A percentile compares a stretch with the other conserved stretches of the same genome.
These are phyloP conservation scores for Vickermania ingenoplastis DNA, from an alignment of 208 protist genomes.

Conservation along the genomic window DNA sequence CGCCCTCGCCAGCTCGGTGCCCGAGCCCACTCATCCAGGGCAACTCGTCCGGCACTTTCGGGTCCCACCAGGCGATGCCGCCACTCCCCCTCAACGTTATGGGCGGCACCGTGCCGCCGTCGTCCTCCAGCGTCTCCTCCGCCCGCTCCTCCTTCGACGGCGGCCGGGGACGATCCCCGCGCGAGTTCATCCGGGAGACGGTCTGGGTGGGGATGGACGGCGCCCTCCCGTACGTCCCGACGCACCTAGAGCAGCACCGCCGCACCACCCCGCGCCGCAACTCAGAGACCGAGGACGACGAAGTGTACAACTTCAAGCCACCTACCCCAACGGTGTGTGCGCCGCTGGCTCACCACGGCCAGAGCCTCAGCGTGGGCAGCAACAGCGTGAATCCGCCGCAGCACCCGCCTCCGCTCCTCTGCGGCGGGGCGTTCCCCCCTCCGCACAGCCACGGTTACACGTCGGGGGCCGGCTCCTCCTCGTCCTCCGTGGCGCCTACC, in stretches of 20 bases:
- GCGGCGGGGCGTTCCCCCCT: background rate
- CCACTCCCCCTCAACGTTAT: background rate
- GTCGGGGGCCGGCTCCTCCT: background rate
- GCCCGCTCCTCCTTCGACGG: background rate
- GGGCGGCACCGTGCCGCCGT: background rate
- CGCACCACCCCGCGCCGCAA: slow-evolving; percentile 27
- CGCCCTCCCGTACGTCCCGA: slow-evolving; percentile 11
- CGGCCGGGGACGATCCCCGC: background rate
- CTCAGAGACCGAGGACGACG: slow-evolving; percentile 5
- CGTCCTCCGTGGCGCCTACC: background rate
- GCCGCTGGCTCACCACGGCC: background rate
- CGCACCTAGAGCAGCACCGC: slow-evolving; percentile 13
- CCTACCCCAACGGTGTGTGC: background rate
- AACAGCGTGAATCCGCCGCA: background rate
- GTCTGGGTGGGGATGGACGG: slow-evolving; percentile 37
- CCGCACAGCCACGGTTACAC: too few relatives aligned
- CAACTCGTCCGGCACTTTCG: too few relatives aligned
- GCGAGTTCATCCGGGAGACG: slow-evolving; percentile 1
- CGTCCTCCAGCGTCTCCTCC: background rate
- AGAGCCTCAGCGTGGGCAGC: background rate
- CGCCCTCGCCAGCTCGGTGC: background rate
- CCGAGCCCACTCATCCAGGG: background rate
- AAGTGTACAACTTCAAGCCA: background rate
- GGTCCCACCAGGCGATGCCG: too few relatives aligned
- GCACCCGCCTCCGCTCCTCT: background rate